Base-by-base conservation (phyloP, 306 rosid genomes). In the Urtica urens region DNA sequence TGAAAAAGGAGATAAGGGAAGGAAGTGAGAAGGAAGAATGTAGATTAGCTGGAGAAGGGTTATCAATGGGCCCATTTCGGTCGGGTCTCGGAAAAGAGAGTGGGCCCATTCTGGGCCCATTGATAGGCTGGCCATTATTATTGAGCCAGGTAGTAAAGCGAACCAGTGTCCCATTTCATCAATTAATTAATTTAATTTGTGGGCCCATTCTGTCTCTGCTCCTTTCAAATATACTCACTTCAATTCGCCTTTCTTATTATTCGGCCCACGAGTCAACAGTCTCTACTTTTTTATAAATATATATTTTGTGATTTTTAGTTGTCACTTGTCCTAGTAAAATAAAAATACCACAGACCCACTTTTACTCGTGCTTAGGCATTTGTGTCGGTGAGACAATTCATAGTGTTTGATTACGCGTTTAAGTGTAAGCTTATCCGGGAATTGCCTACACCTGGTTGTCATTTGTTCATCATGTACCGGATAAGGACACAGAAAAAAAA, bases 171-270 rank as follows among this genome's bases (percentile, higher is more conserved):
- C 59, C 62, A 53, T 18, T 10, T 11, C 23, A 53, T 29, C 17
- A 33, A 29, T 27, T 17, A 53, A 39, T n/a, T n/a, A n/a, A n/a
- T n/a, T n/a, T n/a, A 24, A 28, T 0, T 10, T 3, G 58, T 55
- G 73, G 73, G 43, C 63, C 73, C 62, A 23, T 26, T 41, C 23
- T 60, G 63, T 60, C 54, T 34, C 46, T 49, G 46, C 46, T 28
- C 51, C 44, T 29, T 1, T 23, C 8, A 7, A 37, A 24, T 43
- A 23, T 2, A 28, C 22, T 25, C 22, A 48, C 23, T 7, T 26
- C 9, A 50, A 23, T 12, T 49, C 1, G 49, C 35, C 21, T 33
- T 33, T 51, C 49, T 49, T 29, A 21, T 19, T 8, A 15, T 51
- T 22, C 11, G 23, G 42, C 57, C 27, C 57, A 51, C 43, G 28